phyloP scores from a whole-genome alignment of 768 basidiomycete genomes.

The Lentinula sp. region DNA sequence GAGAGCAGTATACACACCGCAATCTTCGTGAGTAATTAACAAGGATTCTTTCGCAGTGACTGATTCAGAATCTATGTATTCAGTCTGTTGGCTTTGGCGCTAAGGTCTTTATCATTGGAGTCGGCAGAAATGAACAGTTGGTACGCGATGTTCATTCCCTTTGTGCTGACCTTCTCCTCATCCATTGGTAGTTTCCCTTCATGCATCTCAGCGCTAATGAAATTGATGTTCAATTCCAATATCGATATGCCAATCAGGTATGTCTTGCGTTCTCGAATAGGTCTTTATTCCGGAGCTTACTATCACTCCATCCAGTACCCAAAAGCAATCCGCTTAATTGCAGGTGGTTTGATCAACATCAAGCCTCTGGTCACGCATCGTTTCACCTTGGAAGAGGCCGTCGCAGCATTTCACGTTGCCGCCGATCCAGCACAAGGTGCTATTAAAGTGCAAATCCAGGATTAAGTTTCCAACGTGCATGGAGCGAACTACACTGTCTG shows the following conservation, averaged over 20 bases:
- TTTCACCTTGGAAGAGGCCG: slow-evolving; percentile 65
- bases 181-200: slow-evolving; percentile 49
- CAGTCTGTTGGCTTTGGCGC: slow-evolving; percentile 62
- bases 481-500: too few relatives aligned
- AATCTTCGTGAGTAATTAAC: slow-evolving; percentile 35
- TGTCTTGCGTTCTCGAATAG: not conserved
- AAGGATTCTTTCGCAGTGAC: not conserved
- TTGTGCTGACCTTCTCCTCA: not conserved
- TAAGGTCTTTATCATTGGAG: slow-evolving; percentile 67
- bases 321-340: slow-evolving; percentile 78
- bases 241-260: slow-evolving; percentile 62
- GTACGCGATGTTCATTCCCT: slow-evolving; percentile 23
- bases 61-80: not conserved
- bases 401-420: slow-evolving; percentile 73
- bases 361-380: slow-evolving; percentile 79
- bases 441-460: slow-evolving; percentile 63
- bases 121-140: slow-evolving; percentile 56
- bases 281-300: not conserved
- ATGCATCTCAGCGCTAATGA: slow-evolving; percentile 70
- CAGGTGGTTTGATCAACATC: slow-evolving; percentile 63
- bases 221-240: slow-evolving; percentile 64
- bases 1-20: slow-evolving; percentile 59
- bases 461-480: slow-evolving; percentile 23
- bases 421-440: slow-evolving; percentile 62
- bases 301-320: slow-evolving; percentile 48